Conservation (phyloP, 2,329 filamentous ascomycete species). For the Delphinella strobiligena region DNA sequence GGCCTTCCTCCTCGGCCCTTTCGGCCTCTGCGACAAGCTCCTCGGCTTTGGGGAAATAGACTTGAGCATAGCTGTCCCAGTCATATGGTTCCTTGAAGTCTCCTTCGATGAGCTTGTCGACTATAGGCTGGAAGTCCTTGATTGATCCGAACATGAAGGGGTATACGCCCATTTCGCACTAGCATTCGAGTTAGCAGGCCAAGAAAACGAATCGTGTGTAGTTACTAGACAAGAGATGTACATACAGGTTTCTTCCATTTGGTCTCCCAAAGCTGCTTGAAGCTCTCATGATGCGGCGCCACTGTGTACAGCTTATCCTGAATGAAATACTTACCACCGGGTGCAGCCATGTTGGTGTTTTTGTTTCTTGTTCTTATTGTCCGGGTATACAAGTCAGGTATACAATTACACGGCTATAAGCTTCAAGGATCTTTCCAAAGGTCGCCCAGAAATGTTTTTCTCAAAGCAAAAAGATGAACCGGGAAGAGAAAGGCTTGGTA, state of each 20-base stretch:
- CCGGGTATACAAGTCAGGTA: no score
- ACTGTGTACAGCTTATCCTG: constrained; percentile 30
- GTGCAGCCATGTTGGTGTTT: constrained; percentile 30
- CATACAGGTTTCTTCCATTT: constrained; percentile 60
- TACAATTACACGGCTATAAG: no score
- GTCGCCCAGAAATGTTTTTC: no score
- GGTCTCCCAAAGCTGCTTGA: constrained; percentile 51
- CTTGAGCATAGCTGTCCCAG: constrained; percentile 50
- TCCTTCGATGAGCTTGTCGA: constrained; percentile 48
- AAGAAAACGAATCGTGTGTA: not conserved
- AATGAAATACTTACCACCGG: constrained; percentile 33
- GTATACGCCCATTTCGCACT: constrained; percentile 40
- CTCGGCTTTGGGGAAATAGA: constrained; percentile 49
- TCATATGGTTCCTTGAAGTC: constrained; percentile 53
- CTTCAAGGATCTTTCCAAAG: no score
- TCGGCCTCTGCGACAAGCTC: constrained; percentile 43
- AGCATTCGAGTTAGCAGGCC: not conserved
- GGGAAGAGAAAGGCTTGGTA: no score
- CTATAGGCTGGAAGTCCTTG: constrained; percentile 59
- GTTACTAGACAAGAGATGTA: no score
- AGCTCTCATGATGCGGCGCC: constrained; percentile 35
- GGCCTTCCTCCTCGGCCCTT: constrained; percentile 35
- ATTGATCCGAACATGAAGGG: constrained; percentile 58
- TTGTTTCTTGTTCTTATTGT: no score
- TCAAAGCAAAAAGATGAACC: no score